Evolutionary conservation across 305 asterid species (phyloP), one percentile per base, ranked within the genome.

Genomic region (Fraxinus sp.): DNA sequence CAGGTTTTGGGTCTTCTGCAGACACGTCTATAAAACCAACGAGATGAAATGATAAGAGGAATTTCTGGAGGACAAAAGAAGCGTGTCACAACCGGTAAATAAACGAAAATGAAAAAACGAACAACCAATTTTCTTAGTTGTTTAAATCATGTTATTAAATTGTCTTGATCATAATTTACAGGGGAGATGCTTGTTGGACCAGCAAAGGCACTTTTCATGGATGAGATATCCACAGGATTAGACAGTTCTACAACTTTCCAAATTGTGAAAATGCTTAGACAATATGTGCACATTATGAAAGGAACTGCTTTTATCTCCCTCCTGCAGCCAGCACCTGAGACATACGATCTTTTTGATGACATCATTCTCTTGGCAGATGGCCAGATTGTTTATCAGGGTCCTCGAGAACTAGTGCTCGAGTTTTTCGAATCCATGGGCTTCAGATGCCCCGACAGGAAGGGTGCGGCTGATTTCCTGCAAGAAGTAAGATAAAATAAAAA

Each of bases 101-200:
- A 22, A 57, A 70, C 10, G 10, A 35, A 79, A 18, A 52, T 20
- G 24, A n/a, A 71, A 70, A 28, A 70, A 28, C 8, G 1, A 26
- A 70, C 1, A 14, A 5, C 20, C 14, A 33, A 24, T 55, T 30
- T 71, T 5, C 10, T 71, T 32, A 71, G 13, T 30, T 30, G 41
- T 71, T 71, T 32, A 44, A 71, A 33, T 32, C 13, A 13, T 71
- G 9, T 5, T 71, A 71, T 13, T 71, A 30, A 71, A 30, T n/a
- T 4, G 44, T 14, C 14, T 32, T 14, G 46, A 32, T 71, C 32
- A 57, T 82, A 74, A 62, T 79, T 55, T 84, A 55, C 88, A 90
- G 97, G 97, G 75, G 98, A 93, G 84, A 91, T 95, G 97, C 87
- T 95, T 28, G 98, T 95, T 74, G 98, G 98, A 57, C 97, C 98